Evolutionary conservation across 1,284 basidiomycete species (phyloP).

Genomic region (Ustilago sp.): DNA sequence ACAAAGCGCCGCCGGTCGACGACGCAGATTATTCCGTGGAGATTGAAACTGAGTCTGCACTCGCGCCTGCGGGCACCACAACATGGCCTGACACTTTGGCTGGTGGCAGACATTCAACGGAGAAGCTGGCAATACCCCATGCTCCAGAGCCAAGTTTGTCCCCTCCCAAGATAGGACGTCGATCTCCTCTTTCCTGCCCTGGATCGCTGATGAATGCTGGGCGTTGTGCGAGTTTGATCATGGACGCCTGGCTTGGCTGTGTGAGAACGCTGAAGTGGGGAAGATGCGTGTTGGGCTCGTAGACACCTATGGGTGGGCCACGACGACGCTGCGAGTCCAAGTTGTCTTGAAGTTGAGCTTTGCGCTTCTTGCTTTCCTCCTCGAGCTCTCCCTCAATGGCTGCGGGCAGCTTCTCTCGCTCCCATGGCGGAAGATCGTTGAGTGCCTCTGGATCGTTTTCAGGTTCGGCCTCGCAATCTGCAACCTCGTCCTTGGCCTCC

Average conservation of each 20-base stretch:
- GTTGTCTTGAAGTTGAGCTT: conserved; percentile 21
- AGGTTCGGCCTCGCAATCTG: conserved; percentile 41
- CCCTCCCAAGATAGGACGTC: conserved; percentile 50
- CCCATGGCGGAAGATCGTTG: conserved; percentile 62
- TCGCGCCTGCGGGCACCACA: conserved; percentile 22
- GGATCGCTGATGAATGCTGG: conserved; percentile 38
- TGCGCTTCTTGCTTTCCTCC: conserved; percentile 30
- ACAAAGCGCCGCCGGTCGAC: not conserved
- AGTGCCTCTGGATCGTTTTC: conserved; percentile 53
- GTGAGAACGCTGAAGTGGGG: conserved; percentile 55
- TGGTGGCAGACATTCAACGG: conserved; percentile 37
- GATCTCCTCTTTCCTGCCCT: conserved; percentile 26
- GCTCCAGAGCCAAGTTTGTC: conserved; percentile 50
- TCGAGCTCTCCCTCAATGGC: conserved; percentile 26
- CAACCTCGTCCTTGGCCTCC: conserved; percentile 23
- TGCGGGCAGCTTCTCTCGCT: conserved; percentile 37
- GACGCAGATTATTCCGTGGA: conserved; percentile 1
- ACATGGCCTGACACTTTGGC: conserved; percentile 15
- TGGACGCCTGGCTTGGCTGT: conserved; percentile 53
- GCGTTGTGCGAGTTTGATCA: conserved; percentile 43
- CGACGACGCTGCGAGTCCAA: conserved; percentile 37
- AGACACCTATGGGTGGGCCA: conserved; percentile 64
- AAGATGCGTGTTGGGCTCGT: conserved; percentile 65
- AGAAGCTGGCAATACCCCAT: conserved; percentile 55
- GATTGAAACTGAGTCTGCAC: not conserved